Evolutionary conservation across 331 rosid genomes (phyloP).

Genomic region (Rhamnella rubrinervis): DNA sequence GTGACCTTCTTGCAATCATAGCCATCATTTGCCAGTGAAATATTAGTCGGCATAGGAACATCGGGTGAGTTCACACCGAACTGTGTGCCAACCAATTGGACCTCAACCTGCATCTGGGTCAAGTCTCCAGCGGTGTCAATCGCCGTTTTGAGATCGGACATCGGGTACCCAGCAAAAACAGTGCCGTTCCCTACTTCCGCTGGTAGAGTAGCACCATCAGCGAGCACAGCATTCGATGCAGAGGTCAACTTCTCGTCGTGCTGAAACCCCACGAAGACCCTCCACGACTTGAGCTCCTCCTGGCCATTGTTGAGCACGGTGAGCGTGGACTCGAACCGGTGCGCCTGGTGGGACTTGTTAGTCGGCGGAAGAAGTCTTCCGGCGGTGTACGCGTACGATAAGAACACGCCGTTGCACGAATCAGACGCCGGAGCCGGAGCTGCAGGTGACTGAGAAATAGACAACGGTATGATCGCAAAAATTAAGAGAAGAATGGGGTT

Average conservation of each 20-base stretch:
- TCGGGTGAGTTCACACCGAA: constrained; percentile 73
- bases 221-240: constrained; percentile 62
- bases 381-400: constrained; percentile 53
- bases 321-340: constrained; percentile 72
- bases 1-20: constrained; percentile 44
- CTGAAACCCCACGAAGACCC: constrained; percentile 74
- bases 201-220: constrained; percentile 59
- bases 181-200: constrained; percentile 76
- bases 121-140: constrained; percentile 86
- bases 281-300: constrained; percentile 80
- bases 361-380: constrained; percentile 56
- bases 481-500: constrained; percentile 19
- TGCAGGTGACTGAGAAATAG: constrained; percentile 26
- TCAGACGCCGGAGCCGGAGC: constrained; percentile 45
- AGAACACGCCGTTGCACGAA: constrained; percentile 63
- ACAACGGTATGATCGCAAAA: constrained; percentile 8
- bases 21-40: constrained; percentile 77
- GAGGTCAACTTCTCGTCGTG: constrained; percentile 71
- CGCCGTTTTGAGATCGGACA: constrained; percentile 89
- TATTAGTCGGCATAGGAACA: constrained; percentile 65
- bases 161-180: constrained; percentile 67
- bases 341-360: constrained; percentile 50
- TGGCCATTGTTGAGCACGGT: constrained; percentile 79
- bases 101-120: constrained; percentile 75
- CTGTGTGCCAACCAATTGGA: constrained; percentile 63